Evolutionary conservation across 1,284 basidiomycete species (phyloP), one percentile per base, ranked within the genome.

Genomic region (Ganoderma boninense): DNA sequence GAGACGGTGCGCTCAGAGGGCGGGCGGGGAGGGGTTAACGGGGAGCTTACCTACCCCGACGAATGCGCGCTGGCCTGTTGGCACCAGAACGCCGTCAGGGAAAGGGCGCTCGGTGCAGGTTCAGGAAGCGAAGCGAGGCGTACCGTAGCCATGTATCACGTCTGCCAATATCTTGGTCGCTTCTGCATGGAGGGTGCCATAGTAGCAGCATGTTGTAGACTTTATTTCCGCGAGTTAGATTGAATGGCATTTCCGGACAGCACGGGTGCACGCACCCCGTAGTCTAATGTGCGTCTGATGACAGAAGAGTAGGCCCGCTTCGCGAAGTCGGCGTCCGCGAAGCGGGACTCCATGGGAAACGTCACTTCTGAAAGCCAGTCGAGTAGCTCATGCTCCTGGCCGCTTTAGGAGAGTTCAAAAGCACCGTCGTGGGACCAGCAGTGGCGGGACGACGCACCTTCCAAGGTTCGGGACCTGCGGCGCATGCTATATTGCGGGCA

Each of bases 131-230:
- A 32, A 74, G 14, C 54, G 43, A 43, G 38, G 74, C 85, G 69
- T 67, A 92, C 93, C 95, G 74, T 84, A 84, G 38, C 82, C 79
- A 74, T 91, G 87, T 54, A 95, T 89, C 35, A 95, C 88, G 62
- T 95, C 89, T 1, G 95, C 96, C 0, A 99, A 88, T 44, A 89
- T 83, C 81, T 94, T 95, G 11, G 95, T 95, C 0, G 93, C 89
- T 71, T 94, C 92, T 23, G 92, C 82, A 81, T 99, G 96, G 6
- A 97, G 81, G 0, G 92, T 93, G 14, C 91, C 95, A 80, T 96
- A 98, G 81, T 98, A 98, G 80, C 95, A 97, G 74, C 93, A 95
- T 0, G 96, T 98, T 0, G 97, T 97, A 0, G 96, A 98, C 95
- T 96, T 62, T 18, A 54, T 52, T 52, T 38, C 46, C 64, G 64